Evolutionary conservation across 805 yeast species (phyloP).

Genomic region (Metschnikowia lachancei): DNA sequence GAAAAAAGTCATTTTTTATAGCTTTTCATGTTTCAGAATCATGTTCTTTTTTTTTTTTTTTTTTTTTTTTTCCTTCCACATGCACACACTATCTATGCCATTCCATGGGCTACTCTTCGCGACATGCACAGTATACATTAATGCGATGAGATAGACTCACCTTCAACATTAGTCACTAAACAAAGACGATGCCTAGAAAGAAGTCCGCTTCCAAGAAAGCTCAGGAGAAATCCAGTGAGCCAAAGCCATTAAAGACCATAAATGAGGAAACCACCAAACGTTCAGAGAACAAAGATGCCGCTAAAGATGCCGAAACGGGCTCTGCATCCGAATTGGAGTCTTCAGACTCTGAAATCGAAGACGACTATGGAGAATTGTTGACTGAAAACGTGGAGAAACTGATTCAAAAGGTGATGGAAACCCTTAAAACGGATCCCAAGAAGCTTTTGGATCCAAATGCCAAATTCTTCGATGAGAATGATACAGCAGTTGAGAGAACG

Average conservation of each 20-base stretch:
- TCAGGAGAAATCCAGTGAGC: slow-evolving; percentile 37
- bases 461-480: slow-evolving; percentile 71
- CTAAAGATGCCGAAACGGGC: slow-evolving; percentile 27
- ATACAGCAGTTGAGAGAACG: slow-evolving; percentile 24
- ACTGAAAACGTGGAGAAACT: slow-evolving; percentile 85
- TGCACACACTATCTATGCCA: too few species aligned
- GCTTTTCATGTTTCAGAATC: neutral
- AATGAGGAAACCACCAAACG: neutral
- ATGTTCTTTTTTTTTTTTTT: neutral
- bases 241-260: neutral
- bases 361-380: slow-evolving; percentile 82
- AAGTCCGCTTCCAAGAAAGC: slow-evolving; percentile 80
- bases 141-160: slow-evolving; percentile 15
- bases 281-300: slow-evolving; percentile 11
- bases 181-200: slow-evolving; percentile 69
- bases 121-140: neutral
- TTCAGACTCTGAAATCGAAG: slow-evolving; percentile 65
- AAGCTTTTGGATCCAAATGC: slow-evolving; percentile 63
- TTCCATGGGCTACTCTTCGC: too few species aligned
- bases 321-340: slow-evolving; percentile 39
- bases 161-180: neutral
- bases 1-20: too few species aligned
- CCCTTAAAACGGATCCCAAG: slow-evolving; percentile 68
- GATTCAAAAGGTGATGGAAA: slow-evolving; percentile 64
- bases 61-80: neutral